A percentile compares a stretch with the other conserved stretches of the same genome.
Conservation (phyloP, 164 flowering plant genomes). For the Macadamia integrifolia region DNA sequence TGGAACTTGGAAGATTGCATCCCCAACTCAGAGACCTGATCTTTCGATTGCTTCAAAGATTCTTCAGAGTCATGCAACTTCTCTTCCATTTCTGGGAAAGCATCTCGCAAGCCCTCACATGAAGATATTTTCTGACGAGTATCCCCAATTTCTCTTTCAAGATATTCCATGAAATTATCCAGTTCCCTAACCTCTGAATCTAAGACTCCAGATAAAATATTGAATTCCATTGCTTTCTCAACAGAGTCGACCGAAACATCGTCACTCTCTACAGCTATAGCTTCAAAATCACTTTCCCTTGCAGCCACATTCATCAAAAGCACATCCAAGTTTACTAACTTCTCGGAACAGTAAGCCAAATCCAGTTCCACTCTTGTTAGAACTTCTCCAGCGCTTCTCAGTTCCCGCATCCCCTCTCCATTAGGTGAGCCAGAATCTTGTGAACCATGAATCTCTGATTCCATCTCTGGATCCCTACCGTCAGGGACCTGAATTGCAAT, state of each 20-base stretch:
- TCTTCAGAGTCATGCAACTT: conserved; percentile 59
- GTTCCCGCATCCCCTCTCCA: conserved; percentile 39
- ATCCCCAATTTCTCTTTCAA: conserved; percentile 43
- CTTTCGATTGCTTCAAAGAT: conserved; percentile 56
- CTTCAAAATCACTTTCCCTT: conserved; percentile 69
- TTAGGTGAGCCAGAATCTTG: conserved; percentile 30
- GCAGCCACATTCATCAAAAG: conserved; percentile 66
- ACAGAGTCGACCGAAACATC: conserved; percentile 24
- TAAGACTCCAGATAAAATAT: conserved; percentile 55
- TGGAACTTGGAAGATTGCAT: conserved; percentile 49
- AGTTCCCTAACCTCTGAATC: conserved; percentile 68
- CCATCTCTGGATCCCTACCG: conserved; percentile 26
- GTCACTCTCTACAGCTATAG: conserved; percentile 33
- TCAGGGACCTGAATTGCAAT: conserved; percentile 22
- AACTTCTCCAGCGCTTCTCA: conserved; percentile 36
- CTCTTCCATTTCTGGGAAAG: conserved; percentile 32
- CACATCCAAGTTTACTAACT: conserved; percentile 58
- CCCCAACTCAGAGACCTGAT: conserved; percentile 52
- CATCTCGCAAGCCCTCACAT: conserved; percentile 28
- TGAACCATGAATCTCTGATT: conserved; percentile 20
- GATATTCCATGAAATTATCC: conserved; percentile 35
- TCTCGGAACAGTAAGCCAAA: conserved; percentile 67
- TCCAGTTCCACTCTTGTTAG: conserved; percentile 62
- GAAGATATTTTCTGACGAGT: conserved; percentile 37
- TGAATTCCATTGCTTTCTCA: conserved; percentile 58